Evolutionary conservation across 129 eudicot genomes (phyloP).

Genomic region (Ambrosia artemisiifolia): DNA sequence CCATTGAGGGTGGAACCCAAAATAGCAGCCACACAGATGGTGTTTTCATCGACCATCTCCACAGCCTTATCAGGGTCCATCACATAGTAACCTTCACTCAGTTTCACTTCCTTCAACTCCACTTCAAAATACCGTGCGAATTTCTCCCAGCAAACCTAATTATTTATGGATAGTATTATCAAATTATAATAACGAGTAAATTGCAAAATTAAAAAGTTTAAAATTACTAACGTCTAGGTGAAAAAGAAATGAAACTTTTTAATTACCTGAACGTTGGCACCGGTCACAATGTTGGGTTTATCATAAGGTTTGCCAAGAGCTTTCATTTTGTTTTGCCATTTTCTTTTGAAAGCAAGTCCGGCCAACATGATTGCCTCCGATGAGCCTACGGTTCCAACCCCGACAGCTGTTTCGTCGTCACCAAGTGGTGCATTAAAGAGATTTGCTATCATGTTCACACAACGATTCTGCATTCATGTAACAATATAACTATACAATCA

Average conservation of each 20-base stretch:
- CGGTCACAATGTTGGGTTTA: slow-evolving; percentile 90
- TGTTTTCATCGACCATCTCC: slow-evolving; percentile 89
- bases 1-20: slow-evolving; percentile 88
- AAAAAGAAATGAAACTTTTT: background rate
- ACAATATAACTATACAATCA: background rate
- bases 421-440: slow-evolving; percentile 83
- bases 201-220: too few species aligned
- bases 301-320: slow-evolving; percentile 63
- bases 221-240: background rate
- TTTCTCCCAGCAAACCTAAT: slow-evolving; percentile 79
- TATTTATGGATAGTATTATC: background rate
- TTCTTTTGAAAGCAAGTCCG: slow-evolving; percentile 85
- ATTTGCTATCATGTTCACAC: slow-evolving; percentile 86
- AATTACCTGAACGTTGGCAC: slow-evolving; percentile 83
- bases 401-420: slow-evolving; percentile 61
- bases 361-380: slow-evolving; percentile 95
- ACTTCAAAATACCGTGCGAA: slow-evolving; percentile 89
- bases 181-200: too few species aligned
- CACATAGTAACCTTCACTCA: slow-evolving; percentile 68
- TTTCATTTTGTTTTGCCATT: slow-evolving; percentile 87
- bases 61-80: slow-evolving; percentile 82
- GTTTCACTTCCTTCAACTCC: slow-evolving; percentile 75
- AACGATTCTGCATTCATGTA: slow-evolving; percentile 57
- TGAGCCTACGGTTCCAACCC: slow-evolving; percentile 90
- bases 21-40: slow-evolving; percentile 84